Evolutionary conservation across 2,329 filamentous ascomycete species (phyloP).

Genomic region (Aspergillus felis): DNA sequence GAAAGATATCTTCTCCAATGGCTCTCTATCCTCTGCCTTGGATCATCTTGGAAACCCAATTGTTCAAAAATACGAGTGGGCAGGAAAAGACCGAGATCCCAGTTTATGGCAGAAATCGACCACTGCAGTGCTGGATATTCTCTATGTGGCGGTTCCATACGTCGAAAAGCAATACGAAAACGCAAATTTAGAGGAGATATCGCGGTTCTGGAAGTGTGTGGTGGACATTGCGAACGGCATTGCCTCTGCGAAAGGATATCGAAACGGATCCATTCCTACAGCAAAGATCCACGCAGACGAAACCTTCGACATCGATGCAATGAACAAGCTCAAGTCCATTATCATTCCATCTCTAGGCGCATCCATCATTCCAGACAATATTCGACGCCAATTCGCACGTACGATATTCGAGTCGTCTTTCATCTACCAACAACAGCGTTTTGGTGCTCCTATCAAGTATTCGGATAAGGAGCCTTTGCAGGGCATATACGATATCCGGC

Average conservation of each 20-base stretch:
- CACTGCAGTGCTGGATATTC: constrained; percentile 62
- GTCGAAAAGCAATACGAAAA: constrained; percentile 45
- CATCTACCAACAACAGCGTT: constrained; percentile 66
- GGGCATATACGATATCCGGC: constrained; percentile 60
- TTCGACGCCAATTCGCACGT: constrained; percentile 66
- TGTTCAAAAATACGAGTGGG: constrained; percentile 74
- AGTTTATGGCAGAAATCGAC: constrained; percentile 80
- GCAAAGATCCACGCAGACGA: constrained; percentile 63
- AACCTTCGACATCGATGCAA: constrained; percentile 73
- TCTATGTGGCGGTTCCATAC: constrained; percentile 62
- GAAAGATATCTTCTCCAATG: constrained; percentile 65
- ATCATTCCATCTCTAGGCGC: constrained; percentile 72
- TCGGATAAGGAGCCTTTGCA: constrained; percentile 53
- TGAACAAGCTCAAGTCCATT: constrained; percentile 61
- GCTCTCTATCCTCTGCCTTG: constrained; percentile 63
- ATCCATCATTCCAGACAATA: constrained; percentile 59
- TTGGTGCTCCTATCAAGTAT: constrained; percentile 50
- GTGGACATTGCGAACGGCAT: constrained; percentile 66
- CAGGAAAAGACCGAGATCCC: constrained; percentile 64
- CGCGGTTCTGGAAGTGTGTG: constrained; percentile 67
- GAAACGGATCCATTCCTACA: constrained; percentile 40
- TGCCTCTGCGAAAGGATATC: constrained; percentile 58
- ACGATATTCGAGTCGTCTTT: constrained; percentile 79
- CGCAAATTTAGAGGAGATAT: constrained; percentile 37
- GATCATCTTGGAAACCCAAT: constrained; percentile 67